These are phyloP conservation scores for Spathaspora arborariae DNA, from an alignment of 805 yeast species.

Conservation along the genomic window DNA sequence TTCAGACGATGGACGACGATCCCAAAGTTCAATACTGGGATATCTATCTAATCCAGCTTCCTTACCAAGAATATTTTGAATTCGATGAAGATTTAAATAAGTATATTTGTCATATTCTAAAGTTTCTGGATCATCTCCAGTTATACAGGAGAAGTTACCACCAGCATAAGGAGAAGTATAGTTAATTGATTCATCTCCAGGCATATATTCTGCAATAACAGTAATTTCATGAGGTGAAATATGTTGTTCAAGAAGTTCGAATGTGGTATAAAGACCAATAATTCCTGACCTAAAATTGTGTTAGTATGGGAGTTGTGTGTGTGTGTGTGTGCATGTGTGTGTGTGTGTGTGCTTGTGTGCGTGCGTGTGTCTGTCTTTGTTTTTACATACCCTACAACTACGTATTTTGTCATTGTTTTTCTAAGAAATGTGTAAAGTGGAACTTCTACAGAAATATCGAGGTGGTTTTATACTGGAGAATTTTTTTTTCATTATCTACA, in stretches of 20 bases:
- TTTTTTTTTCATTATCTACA: not conserved
- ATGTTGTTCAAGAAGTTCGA: slow-evolving; percentile 42
- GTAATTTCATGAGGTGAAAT: slow-evolving; percentile 42
- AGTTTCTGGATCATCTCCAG: slow-evolving; percentile 47
- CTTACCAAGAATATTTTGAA: slow-evolving; percentile 52
- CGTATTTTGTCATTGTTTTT: slow-evolving; percentile 15
- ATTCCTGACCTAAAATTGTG: slow-evolving; percentile 57
- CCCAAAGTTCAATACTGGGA: slow-evolving; percentile 63
- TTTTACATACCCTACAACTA: slow-evolving; percentile 27
- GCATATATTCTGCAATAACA: slow-evolving; percentile 61
- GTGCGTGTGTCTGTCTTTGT: too few relatives aligned
- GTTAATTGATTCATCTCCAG: slow-evolving; percentile 72
- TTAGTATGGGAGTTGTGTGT: too few relatives aligned
- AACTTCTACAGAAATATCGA: not conserved
- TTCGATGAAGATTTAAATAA: slow-evolving; percentile 41
- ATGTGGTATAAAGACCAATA: slow-evolving; percentile 62
- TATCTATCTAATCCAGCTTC: slow-evolving; percentile 51
- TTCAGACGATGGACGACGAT: slow-evolving; percentile 37
- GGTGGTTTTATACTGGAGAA: not conserved
- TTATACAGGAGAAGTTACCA: slow-evolving; percentile 41
- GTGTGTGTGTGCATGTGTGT: too few relatives aligned
- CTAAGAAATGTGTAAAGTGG: not conserved
- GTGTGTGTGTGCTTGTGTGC: too few relatives aligned
- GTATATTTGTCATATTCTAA: slow-evolving; percentile 54
- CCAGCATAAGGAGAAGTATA: slow-evolving; percentile 83